Evolutionary conservation across 352 stramenopile species (phyloP).

Genomic region (Globisporangium irregulare): DNA sequence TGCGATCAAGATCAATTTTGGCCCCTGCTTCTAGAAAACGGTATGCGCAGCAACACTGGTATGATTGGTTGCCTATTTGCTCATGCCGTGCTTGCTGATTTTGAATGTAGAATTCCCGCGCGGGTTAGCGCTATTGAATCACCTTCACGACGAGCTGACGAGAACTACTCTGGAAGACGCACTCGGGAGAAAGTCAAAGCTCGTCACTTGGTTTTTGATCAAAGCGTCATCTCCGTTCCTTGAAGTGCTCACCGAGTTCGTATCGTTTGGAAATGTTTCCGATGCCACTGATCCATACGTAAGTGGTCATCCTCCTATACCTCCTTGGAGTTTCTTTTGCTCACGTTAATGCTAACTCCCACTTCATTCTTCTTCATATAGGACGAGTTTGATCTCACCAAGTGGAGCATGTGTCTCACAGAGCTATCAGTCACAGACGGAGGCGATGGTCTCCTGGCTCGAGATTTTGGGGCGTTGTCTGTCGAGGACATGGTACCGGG

Average conservation of each 20-base stretch:
- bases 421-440: conserved; percentile 23
- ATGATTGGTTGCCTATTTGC: no score
- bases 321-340: not conserved
- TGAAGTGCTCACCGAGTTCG: conserved; percentile 45
- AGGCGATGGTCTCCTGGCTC: conserved; percentile 31
- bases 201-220: conserved; percentile 57
- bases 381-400: conserved; percentile 46
- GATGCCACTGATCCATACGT: conserved; percentile 54
- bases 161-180: conserved; percentile 36
- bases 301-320: conserved; percentile 13
- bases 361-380: conserved; percentile 10
- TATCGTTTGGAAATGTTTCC: conserved; percentile 38
- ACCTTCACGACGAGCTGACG: conserved; percentile 37
- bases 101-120: conserved; percentile 37
- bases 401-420: conserved; percentile 35
- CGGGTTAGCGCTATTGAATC: conserved; percentile 49
- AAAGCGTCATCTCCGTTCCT: conserved; percentile 54
- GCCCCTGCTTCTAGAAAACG: conserved; percentile 33
- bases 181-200: conserved; percentile 20
- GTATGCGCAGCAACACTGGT: conserved; percentile 10
- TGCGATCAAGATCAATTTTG: conserved; percentile 37
- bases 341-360: not conserved
- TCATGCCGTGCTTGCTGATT: not conserved
- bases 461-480: conserved; percentile 11
- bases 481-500: conserved; percentile 29